Conservation (phyloP, 2,329 filamentous ascomycete species). For the Dactylonectria macrodidyma region DNA sequence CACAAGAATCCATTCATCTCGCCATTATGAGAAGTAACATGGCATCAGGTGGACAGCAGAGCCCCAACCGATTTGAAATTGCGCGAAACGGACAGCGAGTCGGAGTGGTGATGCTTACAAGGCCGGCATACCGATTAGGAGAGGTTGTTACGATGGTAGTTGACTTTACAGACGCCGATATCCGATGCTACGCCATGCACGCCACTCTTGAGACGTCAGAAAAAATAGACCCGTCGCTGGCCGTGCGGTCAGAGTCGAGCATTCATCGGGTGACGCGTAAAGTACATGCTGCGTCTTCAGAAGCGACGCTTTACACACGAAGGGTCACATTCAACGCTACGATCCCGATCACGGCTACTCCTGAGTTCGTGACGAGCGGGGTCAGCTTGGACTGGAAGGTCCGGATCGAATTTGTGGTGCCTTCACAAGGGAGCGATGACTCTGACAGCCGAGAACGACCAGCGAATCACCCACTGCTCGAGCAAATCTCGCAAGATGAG, state of each 20-base stretch:
- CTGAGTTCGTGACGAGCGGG: slow-evolving; percentile 92
- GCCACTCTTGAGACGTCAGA: slow-evolving; percentile 90
- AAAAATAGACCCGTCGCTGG: slow-evolving; percentile 83
- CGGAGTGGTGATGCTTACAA: slow-evolving; percentile 88
- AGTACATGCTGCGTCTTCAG: slow-evolving; percentile 82
- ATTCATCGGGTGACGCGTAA: slow-evolving; percentile 90
- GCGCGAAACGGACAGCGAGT: slow-evolving; percentile 93
- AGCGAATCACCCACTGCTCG: slow-evolving; percentile 71
- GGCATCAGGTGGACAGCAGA: slow-evolving; percentile 77
- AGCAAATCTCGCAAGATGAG: slow-evolving; percentile 85
- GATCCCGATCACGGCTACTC: slow-evolving; percentile 87
- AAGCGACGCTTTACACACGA: slow-evolving; percentile 86
- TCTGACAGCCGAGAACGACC: slow-evolving; percentile 39
- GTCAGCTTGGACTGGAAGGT: slow-evolving; percentile 91
- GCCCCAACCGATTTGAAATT: slow-evolving; percentile 95
- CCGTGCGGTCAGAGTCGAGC: slow-evolving; percentile 87
- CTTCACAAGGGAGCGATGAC: slow-evolving; percentile 60
- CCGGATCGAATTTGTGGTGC: slow-evolving; percentile 92
- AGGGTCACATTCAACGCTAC: slow-evolving; percentile 86
- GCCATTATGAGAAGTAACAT: slow-evolving; percentile 89
- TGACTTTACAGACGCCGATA: slow-evolving; percentile 83
- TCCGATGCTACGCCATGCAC: slow-evolving; percentile 89
- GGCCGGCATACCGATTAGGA: slow-evolving; percentile 90
- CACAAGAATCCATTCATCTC: slow-evolving; percentile 90
- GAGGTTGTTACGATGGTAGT: slow-evolving; percentile 88